Base-by-base conservation (phyloP, 139 green algal species). In the Chlamydomonas schloesseri region DNA sequence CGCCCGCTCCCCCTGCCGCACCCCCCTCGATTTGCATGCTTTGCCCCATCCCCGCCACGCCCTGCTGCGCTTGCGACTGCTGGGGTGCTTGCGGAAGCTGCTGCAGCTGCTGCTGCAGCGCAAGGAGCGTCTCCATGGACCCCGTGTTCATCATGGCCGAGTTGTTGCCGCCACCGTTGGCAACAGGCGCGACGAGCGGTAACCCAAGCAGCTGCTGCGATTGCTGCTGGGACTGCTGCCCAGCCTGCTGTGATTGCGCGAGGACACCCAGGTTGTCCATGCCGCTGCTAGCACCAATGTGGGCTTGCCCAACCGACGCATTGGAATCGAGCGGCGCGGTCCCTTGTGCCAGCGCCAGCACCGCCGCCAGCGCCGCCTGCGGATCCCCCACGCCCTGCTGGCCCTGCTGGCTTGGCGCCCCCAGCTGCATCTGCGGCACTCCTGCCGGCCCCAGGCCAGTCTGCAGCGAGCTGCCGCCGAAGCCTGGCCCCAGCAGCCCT, bases 361-460 rank as follows among this genome's bases (percentile, higher is more conserved):
- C 47, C 3, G 64, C 31, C 8, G 64, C 64, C 3, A 84, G 78
- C 14, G 78, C 78, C 18, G 60, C 60, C 60, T 83, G 76, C 37
- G 68, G 33, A 33, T 47, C 68, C 15, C 47, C 14, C 33, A 33
- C 18, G 14, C 33, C 14, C 33, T 31, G 33, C 68, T 50, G 68
- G 31, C 13, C 68, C 64, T 70, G n/a, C 62, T 28, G 64, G 26
- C 26, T n/a, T 71, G 29, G n/a, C 29, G 64, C n/a, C 5, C 18
- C n/a, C 29, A 5, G 55, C 23, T 34, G 23, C 74, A 21, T 26
- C 55, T 53, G 31, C 20, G 36, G 24, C 33, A 13, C 62, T 10
- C 62, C 62, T 11, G 55, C 55, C 18, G 55, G 55, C 55, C 20
- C 55, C 55, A 24, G 20, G 18, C 55, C 18, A 4, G 55, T 17